These are phyloP conservation scores for Jatropha multifida DNA, from an alignment of 441 rosid species.

Conservation along the genomic window DNA sequence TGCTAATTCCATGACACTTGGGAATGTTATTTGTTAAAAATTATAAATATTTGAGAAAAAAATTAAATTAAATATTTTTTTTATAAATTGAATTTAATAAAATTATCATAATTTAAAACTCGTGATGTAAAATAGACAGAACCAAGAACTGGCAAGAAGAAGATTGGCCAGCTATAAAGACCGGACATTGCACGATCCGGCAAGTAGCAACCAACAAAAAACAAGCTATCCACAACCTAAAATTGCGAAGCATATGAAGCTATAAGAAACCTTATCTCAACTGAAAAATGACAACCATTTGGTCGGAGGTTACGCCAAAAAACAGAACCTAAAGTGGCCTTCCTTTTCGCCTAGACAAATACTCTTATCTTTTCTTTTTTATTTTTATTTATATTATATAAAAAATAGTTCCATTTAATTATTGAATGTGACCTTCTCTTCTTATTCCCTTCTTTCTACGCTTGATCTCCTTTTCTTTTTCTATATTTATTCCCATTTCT, in stretches of 20 bases:
- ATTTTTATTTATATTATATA: not conserved
- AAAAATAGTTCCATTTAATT: not conserved
- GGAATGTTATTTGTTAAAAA: no score
- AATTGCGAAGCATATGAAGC: not conserved
- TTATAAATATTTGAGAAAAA: no score
- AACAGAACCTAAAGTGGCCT: not conserved
- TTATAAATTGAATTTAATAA: no score
- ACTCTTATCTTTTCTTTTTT: no score
- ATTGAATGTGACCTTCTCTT: not conserved
- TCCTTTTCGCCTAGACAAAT: not conserved
- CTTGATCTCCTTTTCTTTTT: not conserved
- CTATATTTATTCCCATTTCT: not conserved
- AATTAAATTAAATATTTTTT: no score
- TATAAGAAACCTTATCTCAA: not conserved
- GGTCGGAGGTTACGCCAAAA: constrained; percentile 11
- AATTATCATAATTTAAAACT: no score
- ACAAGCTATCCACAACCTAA: not conserved
- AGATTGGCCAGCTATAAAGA: constrained; percentile 12
- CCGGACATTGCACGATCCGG: not conserved
- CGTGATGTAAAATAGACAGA: not conserved
- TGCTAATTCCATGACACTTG: no score
- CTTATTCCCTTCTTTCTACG: not conserved
- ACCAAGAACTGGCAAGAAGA: not conserved
- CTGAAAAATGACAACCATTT: constrained; percentile 9
- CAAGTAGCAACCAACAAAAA: constrained; percentile 3